A percentile compares a stretch with the other conserved stretches of the same genome.
Conservation (phyloP, 139 green algal genomes). For the Dunaliella primolecta region DNA sequence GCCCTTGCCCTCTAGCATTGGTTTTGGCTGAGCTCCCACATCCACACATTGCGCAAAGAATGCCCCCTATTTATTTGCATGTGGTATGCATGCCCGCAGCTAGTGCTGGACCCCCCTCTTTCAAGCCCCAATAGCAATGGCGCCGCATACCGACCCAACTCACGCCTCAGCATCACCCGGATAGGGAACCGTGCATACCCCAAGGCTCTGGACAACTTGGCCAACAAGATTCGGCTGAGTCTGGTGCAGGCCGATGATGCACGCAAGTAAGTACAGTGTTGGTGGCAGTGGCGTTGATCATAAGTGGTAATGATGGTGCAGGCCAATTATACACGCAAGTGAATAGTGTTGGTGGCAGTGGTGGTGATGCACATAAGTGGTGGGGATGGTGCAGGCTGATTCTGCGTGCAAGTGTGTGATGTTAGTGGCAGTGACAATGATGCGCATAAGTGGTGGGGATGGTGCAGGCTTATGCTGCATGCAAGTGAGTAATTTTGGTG, state of each 20-base stretch:
- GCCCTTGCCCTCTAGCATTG: too few species aligned
- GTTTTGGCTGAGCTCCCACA: too few species aligned
- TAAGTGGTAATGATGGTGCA: not conserved
- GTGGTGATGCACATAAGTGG: not conserved
- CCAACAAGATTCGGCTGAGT: constrained; percentile 63
- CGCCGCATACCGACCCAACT: constrained; percentile 49
- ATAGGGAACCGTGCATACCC: constrained; percentile 72
- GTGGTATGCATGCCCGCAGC: constrained; percentile 18
- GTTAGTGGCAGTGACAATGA: not conserved
- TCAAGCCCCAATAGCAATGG: not conserved
- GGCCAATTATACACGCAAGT: not conserved
- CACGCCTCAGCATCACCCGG: constrained; percentile 63
- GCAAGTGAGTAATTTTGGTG: not conserved
- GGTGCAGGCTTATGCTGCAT: not conserved
- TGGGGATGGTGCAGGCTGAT: not conserved
- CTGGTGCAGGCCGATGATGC: constrained; percentile 69
- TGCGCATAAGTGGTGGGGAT: not conserved
- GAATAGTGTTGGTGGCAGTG: not conserved
- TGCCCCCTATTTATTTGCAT: too few species aligned
- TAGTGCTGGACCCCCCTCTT: constrained; percentile 35
- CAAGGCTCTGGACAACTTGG: constrained; percentile 60
- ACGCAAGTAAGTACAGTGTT: constrained; percentile 42
- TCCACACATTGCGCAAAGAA: too few species aligned
- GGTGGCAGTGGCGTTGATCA: not conserved
- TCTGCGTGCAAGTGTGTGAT: not conserved